These are phyloP conservation scores for Aschersonia sp. DNA, from an alignment of 2,329 filamentous ascomycete genomes.

Conservation along the genomic window DNA sequence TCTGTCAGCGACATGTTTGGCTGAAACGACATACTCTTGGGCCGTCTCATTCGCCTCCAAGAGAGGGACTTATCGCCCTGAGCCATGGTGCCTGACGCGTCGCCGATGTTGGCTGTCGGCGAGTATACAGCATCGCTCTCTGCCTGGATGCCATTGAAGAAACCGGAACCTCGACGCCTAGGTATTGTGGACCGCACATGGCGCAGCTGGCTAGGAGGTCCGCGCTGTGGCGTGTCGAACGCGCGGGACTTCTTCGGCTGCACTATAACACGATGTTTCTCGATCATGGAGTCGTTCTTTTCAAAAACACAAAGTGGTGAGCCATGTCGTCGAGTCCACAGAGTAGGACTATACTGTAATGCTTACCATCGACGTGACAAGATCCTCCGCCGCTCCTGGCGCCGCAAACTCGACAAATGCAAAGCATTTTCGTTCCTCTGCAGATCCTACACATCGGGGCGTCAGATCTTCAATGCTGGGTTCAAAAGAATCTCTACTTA, in stretches of 20 bases:
- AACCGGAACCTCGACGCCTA: background rate
- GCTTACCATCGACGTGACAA: slow-evolving; percentile 22
- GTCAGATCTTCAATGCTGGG: too few species aligned
- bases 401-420: slow-evolving; percentile 25
- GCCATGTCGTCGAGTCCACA: background rate
- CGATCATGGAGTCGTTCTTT: slow-evolving; percentile 18
- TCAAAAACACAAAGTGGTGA: slow-evolving; percentile 1
- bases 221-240: slow-evolving; percentile 8
- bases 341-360: too few species aligned
- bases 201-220: background rate
- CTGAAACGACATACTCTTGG: slow-evolving; percentile 5
- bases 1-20: slow-evolving; percentile 1
- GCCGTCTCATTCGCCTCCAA: slow-evolving; percentile 1
- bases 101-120: background rate
- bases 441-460: too few species aligned
- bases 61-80: slow-evolving; percentile 1
- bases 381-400: slow-evolving; percentile 20
- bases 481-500: background rate
- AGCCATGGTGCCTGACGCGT: background rate
- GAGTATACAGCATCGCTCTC: background rate
- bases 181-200: slow-evolving; percentile 5
- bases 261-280: slow-evolving; percentile 19
- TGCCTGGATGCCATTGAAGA: background rate
- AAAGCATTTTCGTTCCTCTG: slow-evolving; percentile 12
- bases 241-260: slow-evolving; percentile 19